Evolutionary conservation across 306 rosid species (phyloP).

Genomic region (Parietaria judaica): DNA sequence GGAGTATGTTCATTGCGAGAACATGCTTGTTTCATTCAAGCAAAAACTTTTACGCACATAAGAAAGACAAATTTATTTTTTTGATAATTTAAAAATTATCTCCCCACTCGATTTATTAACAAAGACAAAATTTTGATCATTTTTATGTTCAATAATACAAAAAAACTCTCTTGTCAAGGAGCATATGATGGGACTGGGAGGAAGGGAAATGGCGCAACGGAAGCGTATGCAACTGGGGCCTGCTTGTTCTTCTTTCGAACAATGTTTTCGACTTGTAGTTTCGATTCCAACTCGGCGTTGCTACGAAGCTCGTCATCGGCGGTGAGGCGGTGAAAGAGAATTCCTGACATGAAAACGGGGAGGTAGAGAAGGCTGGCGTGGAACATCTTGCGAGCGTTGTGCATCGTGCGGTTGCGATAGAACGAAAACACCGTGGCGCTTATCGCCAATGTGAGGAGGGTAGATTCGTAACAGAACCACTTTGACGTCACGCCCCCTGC

Average conservation of each 20-base stretch:
- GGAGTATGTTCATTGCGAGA: no score
- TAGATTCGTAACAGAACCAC: slow-evolving; percentile 91
- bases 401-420: slow-evolving; percentile 55
- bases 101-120: neutral
- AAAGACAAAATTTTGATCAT: neutral
- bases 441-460: slow-evolving; percentile 74
- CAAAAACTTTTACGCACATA: no score
- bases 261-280: slow-evolving; percentile 21
- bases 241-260: slow-evolving; percentile 18
- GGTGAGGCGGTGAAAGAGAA: slow-evolving; percentile 64
- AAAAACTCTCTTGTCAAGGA: slow-evolving; percentile 23
- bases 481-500: slow-evolving; percentile 88
- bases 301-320: slow-evolving; percentile 25
- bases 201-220: slow-evolving; percentile 83
- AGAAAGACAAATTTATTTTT: no score
- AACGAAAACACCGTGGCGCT: slow-evolving; percentile 71
- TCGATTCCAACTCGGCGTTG: slow-evolving; percentile 20
- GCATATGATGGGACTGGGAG: slow-evolving; percentile 68
- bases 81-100: no score
- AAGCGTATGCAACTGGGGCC: slow-evolving; percentile 80
- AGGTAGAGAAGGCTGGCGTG: slow-evolving; percentile 90
- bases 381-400: slow-evolving; percentile 84
- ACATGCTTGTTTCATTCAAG: no score
- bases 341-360: slow-evolving; percentile 87
- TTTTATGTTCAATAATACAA: slow-evolving; percentile 8